Base-by-base conservation (phyloP, 805 yeast species). In the Zygotorulaspora sp. region DNA sequence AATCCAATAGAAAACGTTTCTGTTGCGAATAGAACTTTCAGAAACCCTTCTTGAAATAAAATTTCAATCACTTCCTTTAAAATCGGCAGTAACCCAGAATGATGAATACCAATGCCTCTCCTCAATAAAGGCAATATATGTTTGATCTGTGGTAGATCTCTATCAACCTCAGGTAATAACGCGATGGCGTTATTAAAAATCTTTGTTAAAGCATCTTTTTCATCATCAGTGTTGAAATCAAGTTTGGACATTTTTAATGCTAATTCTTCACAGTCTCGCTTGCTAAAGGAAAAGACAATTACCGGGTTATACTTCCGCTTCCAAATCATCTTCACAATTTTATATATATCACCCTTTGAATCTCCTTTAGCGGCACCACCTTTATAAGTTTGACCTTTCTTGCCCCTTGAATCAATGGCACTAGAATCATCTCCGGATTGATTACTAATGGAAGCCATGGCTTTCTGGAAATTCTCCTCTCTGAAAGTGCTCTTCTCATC, bases 61-160 rank as follows among this genome's bases (percentile, higher is more conserved):
- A 92, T 85, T 68, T 92, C 99, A 55, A 89, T 89, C 43, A 90
- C 92, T 63, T 89, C 97, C 55, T 90, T 89, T 46, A 89, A 70
- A 45, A 89, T 90, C 6, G 97, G 97, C 47, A 92, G 70, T 32
- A 92, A 69, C 21, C 99, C 99, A 37, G 97, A 87, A 64, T 92
- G 99, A 68, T 92, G 99, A 54, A 92, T 92, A 56, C 98, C 99
- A 47, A 92, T 90, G 58, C 99, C 99, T 64, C 98, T 79, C 61
- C 82, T 80, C 48, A 92, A 68, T 36, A 92, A 67, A 0, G 97
- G 97, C 41, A 88, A 67, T 42, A 92, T 85, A 56, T 87, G 90
- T 53, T 86, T 84, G 52, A 92, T 92, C 64, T 92, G 98, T 1
- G 97, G 97, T 32, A 92, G 70, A 49, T 87, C 94, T 57, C 85